Evolutionary conservation across 192 early-diverging fungal species (phyloP), one percentile per base, ranked within the genome.

Genomic region (Coemansia erecta): DNA sequence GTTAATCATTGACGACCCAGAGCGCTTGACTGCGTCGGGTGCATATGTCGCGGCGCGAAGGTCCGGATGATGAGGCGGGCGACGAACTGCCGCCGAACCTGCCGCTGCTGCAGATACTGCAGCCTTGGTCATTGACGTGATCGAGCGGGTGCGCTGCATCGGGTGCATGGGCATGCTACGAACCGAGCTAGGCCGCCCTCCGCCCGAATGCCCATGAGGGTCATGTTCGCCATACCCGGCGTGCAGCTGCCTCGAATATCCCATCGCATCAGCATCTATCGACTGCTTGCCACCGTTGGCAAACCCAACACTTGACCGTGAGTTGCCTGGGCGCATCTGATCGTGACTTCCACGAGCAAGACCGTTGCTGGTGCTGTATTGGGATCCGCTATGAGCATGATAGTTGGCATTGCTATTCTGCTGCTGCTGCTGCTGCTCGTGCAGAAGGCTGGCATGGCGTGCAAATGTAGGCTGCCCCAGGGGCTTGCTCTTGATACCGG

Each of bases 391-490:
- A 19, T 54, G 31, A 3, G 50, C 9, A 53, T 18, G 22, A 14
- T 43, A 13, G 12, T 51, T 37, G 24, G 28, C 19, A 39, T 10
- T 53, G 40, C 31, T 53, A 28, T 28, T 55, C 28, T 55, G 35
- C 17, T 55, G 47, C 50, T 56, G 47, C 50, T 56, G 56, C 48
- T 41, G 23, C 48, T 50, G 52, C 52, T 70, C 44, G 21, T 60
- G 47, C 61, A 48, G 51, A 7, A 68, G 8, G 6, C 19, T 46
- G 11, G 63, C 60, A 48, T 71, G 76, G 23, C 77, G 72, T 18
- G 77, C 77, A 75, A 80, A 80, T 8, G 59, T 23, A 15, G 81
- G 81, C 76, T 82, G 81, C 0, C 74, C 75, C 40, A 82, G 72
- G 10, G 76, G 76, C 66, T 66, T 66, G 69, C 46, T 64, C 53